phyloP scores from a whole-genome alignment of 805 yeast genomes.

The Yarrowia keelungensis region DNA sequence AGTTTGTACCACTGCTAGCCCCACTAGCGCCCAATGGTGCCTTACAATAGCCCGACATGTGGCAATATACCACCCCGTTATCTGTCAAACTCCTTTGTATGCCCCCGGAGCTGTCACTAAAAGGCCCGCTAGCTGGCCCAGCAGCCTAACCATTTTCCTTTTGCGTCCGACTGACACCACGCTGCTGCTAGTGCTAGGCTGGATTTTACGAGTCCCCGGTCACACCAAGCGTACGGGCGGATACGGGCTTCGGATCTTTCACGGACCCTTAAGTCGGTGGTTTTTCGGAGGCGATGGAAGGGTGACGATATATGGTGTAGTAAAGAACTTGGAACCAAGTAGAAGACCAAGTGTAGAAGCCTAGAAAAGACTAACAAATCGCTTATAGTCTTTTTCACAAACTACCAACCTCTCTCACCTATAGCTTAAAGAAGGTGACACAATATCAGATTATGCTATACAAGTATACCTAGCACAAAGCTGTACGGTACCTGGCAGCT shows the following conservation, averaged over 20 bases:
- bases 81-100: conserved; percentile 20
- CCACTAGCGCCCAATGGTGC: background rate
- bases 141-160: conserved; percentile 1
- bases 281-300: background rate
- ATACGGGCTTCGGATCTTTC: conserved; percentile 5
- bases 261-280: conserved; percentile 2
- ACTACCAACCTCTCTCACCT: too few relatives aligned
- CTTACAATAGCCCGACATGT: conserved; percentile 2
- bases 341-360: too few relatives aligned
- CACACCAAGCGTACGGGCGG: background rate
- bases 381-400: too few relatives aligned
- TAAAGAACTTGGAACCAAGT: background rate
- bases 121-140: conserved; percentile 2
- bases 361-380: too few relatives aligned
- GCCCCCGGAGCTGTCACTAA: background rate
- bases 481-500: too few relatives aligned
- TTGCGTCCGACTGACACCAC: background rate
- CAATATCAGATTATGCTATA: too few relatives aligned
- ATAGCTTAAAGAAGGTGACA: too few relatives aligned
- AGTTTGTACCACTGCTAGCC: too few relatives aligned
- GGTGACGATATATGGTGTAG: background rate
- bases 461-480: too few relatives aligned
- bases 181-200: background rate
- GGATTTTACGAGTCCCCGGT: conserved; percentile 21
- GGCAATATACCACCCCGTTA: conserved; percentile 24